Evolutionary conservation across 2,329 filamentous ascomycete species (phyloP).

Genomic region (Nemania serpens): DNA sequence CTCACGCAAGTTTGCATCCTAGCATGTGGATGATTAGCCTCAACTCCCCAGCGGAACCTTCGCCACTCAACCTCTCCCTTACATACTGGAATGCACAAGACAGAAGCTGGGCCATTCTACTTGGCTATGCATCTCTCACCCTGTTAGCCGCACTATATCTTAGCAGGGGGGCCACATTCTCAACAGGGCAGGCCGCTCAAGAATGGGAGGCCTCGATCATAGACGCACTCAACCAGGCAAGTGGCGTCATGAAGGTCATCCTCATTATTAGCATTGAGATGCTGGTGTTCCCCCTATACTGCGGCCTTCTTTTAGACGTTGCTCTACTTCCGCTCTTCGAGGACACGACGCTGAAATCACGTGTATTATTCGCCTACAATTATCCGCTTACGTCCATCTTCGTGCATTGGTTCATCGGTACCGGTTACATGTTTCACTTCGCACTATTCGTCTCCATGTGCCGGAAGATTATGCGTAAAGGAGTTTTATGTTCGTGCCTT

Average conservation of each 20-base stretch:
- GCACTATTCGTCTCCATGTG: constrained; percentile 99
- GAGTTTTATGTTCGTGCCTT: constrained; percentile 81
- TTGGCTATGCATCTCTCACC: constrained; percentile 81
- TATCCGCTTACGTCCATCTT: constrained; percentile 91
- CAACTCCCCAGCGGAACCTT: constrained; percentile 46
- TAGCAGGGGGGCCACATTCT: constrained; percentile 71
- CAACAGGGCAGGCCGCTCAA: constrained; percentile 58
- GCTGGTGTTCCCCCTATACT: constrained; percentile 96
- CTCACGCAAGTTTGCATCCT: constrained; percentile 49
- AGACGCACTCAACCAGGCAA: constrained; percentile 87
- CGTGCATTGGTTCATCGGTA: constrained; percentile 98
- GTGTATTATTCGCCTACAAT: constrained; percentile 75
- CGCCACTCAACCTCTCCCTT: constrained; percentile 58
- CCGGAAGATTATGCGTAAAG: constrained; percentile 93
- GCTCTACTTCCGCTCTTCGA: constrained; percentile 90
- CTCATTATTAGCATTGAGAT: constrained; percentile 99
- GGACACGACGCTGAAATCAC: constrained; percentile 74
- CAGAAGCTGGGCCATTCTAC: constrained; percentile 71
- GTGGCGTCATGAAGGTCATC: constrained; percentile 96
- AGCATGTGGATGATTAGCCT: constrained; percentile 64
- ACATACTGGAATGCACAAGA: constrained; percentile 71
- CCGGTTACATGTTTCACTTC: constrained; percentile 99
- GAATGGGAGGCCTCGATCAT: constrained; percentile 78
- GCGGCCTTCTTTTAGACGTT: constrained; percentile 85
- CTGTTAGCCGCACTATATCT: constrained; percentile 79